A percentile compares a stretch with the other conserved stretches of the same genome.
phyloP scores from a whole-genome alignment of 2,329 filamentous ascomycete species.

The Aspergillus alliaceus region DNA sequence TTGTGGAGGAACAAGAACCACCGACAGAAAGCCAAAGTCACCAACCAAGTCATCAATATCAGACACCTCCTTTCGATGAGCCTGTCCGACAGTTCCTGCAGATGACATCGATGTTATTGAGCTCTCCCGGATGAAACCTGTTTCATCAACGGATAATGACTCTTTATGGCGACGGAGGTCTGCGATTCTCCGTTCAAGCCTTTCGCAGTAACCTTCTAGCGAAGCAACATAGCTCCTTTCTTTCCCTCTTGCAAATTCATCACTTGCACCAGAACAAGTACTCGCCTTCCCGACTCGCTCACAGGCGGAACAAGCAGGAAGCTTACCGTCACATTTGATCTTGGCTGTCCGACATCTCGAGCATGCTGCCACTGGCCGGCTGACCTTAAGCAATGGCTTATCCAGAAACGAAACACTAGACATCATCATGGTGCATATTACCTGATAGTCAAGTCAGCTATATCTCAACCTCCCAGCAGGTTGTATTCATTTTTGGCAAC shows the following conservation, averaged over 20 bases:
- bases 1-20: conserved; percentile 20
- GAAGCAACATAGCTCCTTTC: conserved; percentile 96
- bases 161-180: conserved; percentile 41
- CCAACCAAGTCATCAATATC: conserved; percentile 91
- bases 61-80: conserved; percentile 67
- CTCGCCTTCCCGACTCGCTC: conserved; percentile 83
- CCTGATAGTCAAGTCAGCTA: conserved; percentile 5
- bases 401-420: conserved; percentile 39
- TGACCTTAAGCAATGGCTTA: conserved; percentile 56
- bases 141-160: conserved; percentile 24
- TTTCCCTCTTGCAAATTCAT: conserved; percentile 93
- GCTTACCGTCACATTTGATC: conserved; percentile 96
- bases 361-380: conserved; percentile 75
- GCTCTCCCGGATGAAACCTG: conserved; percentile 31
- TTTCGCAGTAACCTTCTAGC: conserved; percentile 86
- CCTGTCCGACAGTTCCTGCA: conserved; percentile 30
- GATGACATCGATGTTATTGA: conserved; percentile 38
- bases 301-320: conserved; percentile 92
- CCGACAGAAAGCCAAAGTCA: conserved; percentile 87
- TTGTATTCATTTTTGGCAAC: background rate
- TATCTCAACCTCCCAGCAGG: background rate
- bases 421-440: conserved; percentile 30
- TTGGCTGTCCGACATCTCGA: conserved; percentile 86
- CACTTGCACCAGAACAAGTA: conserved; percentile 91
- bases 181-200: conserved; percentile 73